Conservation (phyloP, 495 filamentous ascomycete genomes). For the Penicillium arizonense region DNA sequence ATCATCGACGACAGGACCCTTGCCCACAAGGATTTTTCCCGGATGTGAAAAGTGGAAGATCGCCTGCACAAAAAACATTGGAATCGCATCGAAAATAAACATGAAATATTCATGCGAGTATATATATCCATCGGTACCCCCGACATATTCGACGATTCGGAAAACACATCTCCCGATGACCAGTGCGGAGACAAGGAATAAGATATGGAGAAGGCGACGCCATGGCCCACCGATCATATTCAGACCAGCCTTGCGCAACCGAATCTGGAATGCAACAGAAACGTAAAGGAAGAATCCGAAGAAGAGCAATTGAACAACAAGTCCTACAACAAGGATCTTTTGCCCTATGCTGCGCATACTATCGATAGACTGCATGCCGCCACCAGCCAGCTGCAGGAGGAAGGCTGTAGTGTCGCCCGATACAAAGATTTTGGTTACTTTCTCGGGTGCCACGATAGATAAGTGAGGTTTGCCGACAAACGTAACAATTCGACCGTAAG, state of each 20-base stretch:
- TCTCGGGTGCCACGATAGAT: conserved; percentile 21
- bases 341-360: conserved; percentile 13
- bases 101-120: conserved; percentile 24
- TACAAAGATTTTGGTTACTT: conserved; percentile 32
- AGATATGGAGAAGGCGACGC: conserved; percentile 1
- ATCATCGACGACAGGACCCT: too few species aligned
- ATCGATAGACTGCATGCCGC: conserved; percentile 10
- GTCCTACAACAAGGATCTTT: conserved; percentile 25
- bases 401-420: conserved; percentile 25
- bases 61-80: conserved; percentile 23
- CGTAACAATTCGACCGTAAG: conserved; percentile 28
- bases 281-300: conserved; percentile 25
- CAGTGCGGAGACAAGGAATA: conserved; percentile 14
- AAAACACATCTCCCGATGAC: conserved; percentile 3
- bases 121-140: conserved; percentile 14
- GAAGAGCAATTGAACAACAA: conserved; percentile 25
- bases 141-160: neutral
- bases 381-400: conserved; percentile 18
- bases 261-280: conserved; percentile 16
- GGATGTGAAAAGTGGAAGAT: conserved; percentile 21
- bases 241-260: neutral
- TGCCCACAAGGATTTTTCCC: neutral
- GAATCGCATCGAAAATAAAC: conserved; percentile 25
- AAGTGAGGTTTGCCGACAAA: conserved; percentile 17
- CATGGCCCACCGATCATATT: conserved; percentile 4